Percentiles rank a stretch among this genome's conserved stretches.
phyloP scores from a whole-genome alignment of 768 basidiomycete genomes.

The Albatrellus ellisii region DNA sequence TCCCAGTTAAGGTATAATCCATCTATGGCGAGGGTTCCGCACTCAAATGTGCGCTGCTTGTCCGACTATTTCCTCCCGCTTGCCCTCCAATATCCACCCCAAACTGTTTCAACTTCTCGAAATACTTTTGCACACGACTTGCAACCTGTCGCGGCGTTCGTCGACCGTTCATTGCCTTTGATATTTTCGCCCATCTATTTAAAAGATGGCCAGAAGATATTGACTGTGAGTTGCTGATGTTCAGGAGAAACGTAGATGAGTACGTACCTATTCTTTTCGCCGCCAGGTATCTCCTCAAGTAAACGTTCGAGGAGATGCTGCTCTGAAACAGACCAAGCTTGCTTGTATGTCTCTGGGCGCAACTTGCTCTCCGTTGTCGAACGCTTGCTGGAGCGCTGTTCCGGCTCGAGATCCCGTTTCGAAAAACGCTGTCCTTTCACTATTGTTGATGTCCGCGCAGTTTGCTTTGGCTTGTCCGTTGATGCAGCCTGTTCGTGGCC shows the following conservation, averaged over 20 bases:
- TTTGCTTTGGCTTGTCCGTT: not conserved
- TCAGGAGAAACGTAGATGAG: not conserved
- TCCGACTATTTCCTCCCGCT: not conserved
- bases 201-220: constrained; percentile 6
- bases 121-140: constrained; percentile 80
- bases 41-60: not conserved
- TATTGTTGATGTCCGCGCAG: not conserved
- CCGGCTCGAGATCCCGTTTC: constrained; percentile 1
- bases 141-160: constrained; percentile 79
- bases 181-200: constrained; percentile 68
- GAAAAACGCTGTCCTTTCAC: not conserved
- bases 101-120: constrained; percentile 70
- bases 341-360: constrained; percentile 70
- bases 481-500: not conserved
- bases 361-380: constrained; percentile 18
- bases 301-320: constrained; percentile 67
- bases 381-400: constrained; percentile 1
- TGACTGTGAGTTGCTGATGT: not conserved
- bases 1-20: too few species aligned
- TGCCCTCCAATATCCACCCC: constrained; percentile 31
- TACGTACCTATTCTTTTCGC: constrained; percentile 58
- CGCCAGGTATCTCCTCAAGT: constrained; percentile 63
- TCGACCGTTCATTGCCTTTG: constrained; percentile 64
- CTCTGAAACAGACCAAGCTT: constrained; percentile 63
- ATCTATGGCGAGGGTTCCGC: too few species aligned